These are phyloP conservation scores for Wolfiporia cocos DNA, from an alignment of 1,284 basidiomycete species.

Conservation along the genomic window DNA sequence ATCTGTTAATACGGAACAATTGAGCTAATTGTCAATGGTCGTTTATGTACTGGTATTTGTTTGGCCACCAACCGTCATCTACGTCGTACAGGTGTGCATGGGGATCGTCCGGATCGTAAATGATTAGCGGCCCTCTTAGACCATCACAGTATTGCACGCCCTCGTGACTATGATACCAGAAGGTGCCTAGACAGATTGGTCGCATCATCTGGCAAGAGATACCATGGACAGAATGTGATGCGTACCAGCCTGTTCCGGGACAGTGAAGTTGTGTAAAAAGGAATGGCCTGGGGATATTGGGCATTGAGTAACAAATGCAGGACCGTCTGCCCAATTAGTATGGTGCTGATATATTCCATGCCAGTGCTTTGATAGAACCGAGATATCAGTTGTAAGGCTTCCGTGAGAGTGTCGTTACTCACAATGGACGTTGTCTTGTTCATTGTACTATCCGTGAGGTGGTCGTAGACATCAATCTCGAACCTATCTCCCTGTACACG, in stretches of 20 bases:
- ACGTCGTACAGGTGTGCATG: constrained; percentile 34
- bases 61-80: constrained; percentile 34
- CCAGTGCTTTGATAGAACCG: constrained; percentile 34
- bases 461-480: constrained; percentile 25
- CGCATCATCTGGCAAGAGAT: background rate
- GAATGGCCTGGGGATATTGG: constrained; percentile 37
- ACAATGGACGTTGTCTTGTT: constrained; percentile 24
- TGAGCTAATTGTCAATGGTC: background rate
- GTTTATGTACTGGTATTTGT: too few relatives aligned
- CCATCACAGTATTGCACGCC: constrained; percentile 31
- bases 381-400: too few relatives aligned
- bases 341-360: constrained; percentile 25
- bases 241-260: constrained; percentile 26
- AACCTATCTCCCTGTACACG: constrained; percentile 19
- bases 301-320: constrained; percentile 36
- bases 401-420: constrained; percentile 5
- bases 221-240: too few relatives aligned
- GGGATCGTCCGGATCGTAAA: constrained; percentile 39
- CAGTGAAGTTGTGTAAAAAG: constrained; percentile 34
- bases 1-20: constrained; percentile 12
- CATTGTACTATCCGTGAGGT: constrained; percentile 23
- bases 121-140: constrained; percentile 30
- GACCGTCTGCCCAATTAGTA: constrained; percentile 22
- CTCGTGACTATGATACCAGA: constrained; percentile 21
- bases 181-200: constrained; percentile 14